Base-by-base conservation (phyloP, 306 rosid species). In the Lathyrus tuberosus region DNA sequence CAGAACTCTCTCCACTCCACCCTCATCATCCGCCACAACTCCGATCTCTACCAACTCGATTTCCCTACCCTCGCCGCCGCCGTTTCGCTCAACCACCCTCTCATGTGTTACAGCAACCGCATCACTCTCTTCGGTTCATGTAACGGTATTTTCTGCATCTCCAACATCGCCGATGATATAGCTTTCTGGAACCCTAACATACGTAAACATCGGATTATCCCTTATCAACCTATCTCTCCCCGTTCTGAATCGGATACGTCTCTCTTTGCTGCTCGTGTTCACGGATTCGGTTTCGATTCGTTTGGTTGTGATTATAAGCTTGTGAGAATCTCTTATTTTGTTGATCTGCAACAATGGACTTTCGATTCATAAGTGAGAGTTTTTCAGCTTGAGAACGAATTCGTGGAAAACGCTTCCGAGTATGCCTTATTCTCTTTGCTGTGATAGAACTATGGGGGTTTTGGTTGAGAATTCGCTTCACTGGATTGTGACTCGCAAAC, bases 71-170 rank as follows among this genome's bases (percentile, higher is more conserved):
- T 80, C 15, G 12, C 72, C 62, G 5, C 26, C 11, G 73, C 80
- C 17, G 79, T 62, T 5, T 79, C 54, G 54, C 81, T 88, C 47
- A 65, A 65, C 35, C 97, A 91, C 72, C 97, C 96, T 5, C 84
- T 91, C 31, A 91, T 91, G 96, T 89, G 94, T 8, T 91, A 91
- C 85, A 79, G 88, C 78, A 84, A 83, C 51, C 86, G 79, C n/a
- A 84, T 91, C 52, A 38, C 53, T 40, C 77, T 91, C 1, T 65
- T 87, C 40, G 97, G 97, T 0, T 79, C 86, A 28, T 83, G 85
- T 70, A 71, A 87, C 56, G 97, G 96, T 33, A 67, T 91, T 10
- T 74, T 91, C 54, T 91, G 94, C 17, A 82, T 91, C 70, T 79
- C 79, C 33, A 91, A 91, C 53, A 84, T 91, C 9, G 97, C 92